A percentile compares a stretch with the other conserved stretches of the same genome.
Evolutionary conservation across 306 rosid genomes (phyloP).

Genomic region (Spatholobus suberectus): DNA sequence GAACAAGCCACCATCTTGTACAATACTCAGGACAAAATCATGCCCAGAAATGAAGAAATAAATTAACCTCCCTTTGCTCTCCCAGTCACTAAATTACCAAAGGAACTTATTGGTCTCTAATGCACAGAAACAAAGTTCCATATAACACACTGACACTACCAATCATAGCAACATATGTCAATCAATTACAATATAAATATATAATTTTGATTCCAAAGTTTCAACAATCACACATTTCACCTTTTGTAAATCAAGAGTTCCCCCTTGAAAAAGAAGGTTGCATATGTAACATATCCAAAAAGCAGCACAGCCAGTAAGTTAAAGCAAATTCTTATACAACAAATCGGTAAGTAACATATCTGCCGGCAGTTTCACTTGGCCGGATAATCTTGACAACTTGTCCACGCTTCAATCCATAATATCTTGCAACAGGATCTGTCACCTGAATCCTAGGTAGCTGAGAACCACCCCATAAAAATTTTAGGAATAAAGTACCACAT

Average conservation of each 20-base stretch:
- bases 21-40: background rate
- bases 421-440: conserved; percentile 85
- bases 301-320: background rate
- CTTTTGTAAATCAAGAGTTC: background rate
- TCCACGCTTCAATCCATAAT: conserved; percentile 89
- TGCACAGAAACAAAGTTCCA: background rate
- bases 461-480: conserved; percentile 10
- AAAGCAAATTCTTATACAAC: conserved; percentile 53
- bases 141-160: background rate
- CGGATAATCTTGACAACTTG: conserved; percentile 90
- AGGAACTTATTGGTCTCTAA: background rate
- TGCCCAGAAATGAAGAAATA: background rate
- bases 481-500: background rate
- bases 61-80: background rate
- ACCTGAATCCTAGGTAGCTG: conserved; percentile 92
- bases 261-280: background rate
- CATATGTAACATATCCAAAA: background rate
- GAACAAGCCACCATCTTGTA: background rate
- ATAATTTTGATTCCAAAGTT: background rate
- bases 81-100: background rate
- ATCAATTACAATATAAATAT: background rate
- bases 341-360: conserved; percentile 81
- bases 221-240: background rate
- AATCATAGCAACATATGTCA: background rate
- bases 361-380: conserved; percentile 88